phyloP scores from a whole-genome alignment of 2,329 filamentous ascomycete genomes.

The Penicillium sp. region DNA sequence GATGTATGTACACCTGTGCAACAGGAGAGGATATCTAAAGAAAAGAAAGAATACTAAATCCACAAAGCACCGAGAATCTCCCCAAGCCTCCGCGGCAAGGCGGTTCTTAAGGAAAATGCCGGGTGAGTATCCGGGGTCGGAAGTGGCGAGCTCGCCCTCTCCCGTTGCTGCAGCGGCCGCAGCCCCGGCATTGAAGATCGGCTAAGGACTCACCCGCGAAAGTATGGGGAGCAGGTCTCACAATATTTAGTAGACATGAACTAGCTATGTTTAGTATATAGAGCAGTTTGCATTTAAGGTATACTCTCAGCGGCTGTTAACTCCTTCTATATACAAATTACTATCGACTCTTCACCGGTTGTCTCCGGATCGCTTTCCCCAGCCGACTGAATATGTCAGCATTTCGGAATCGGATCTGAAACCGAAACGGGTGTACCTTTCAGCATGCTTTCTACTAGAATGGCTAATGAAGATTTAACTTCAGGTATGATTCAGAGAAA shows the following conservation, averaged over 20 bases:
- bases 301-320: no score
- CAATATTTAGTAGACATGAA: not conserved
- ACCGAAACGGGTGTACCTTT: not conserved
- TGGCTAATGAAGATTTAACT: not conserved
- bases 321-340: not conserved
- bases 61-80: slow-evolving; percentile 6
- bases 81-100: slow-evolving; percentile 9
- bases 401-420: slow-evolving; percentile 19
- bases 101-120: slow-evolving; percentile 43
- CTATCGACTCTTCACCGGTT: not conserved
- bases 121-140: slow-evolving; percentile 32
- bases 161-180: slow-evolving; percentile 14
- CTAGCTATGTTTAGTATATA: not conserved
- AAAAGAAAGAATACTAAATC: not conserved
- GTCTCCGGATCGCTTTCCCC: not conserved
- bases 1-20: slow-evolving; percentile 1
- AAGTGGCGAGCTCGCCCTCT: slow-evolving; percentile 19
- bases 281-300: no score
- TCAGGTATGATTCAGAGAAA: no score
- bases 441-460: not conserved
- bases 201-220: slow-evolving; percentile 37
- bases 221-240: slow-evolving; percentile 19
- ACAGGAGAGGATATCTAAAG: slow-evolving; percentile 1
- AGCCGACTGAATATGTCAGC: slow-evolving; percentile 28
- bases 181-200: slow-evolving; percentile 35